Base-by-base conservation (phyloP, 176 grass and related monocot genomes). In the Aegilops speltoides region DNA sequence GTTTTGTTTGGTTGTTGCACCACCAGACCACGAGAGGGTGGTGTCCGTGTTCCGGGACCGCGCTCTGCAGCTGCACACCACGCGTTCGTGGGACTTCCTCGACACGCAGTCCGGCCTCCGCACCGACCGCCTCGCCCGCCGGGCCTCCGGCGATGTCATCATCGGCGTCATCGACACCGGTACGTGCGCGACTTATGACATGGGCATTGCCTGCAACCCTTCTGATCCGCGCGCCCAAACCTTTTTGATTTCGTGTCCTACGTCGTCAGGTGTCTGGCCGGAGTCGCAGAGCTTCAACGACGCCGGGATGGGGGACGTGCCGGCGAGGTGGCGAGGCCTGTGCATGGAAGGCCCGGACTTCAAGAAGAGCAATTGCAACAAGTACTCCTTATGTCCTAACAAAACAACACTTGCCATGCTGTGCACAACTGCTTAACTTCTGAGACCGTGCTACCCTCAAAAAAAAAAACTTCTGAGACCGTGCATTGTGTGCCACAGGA, bases 321-420 rank as follows among this genome's bases (percentile, higher is more conserved):
- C 96, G 52, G 63, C 93, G 37, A 85, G 93, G 86, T 98, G 96
- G 96, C 91, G 91, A 83, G 96, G 96, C 63, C 72, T 86, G 54
- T 98, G 96, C 84, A 96, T 98, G 96, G 93, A 98, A 88, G 93
- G 86, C 80, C 91, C 93, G 23, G 96, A 98, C 87, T 98, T 98
- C 87, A 96, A 94, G n/a, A 98, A 91, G 62, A 92, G 71, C 46
- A 50, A 80, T 62, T 98, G 96, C 84, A 98, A 98, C 81, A 98
- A 93, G 50, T 54, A 31, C 31, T 31, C 31, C 31, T 31, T 31
- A 54, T 19, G 95, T 98, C 11, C 41, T 43, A 86, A 38, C n/a
- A 2, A 73, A 40, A 65, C 16, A 22, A 48, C 25, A 33, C 22
- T 13, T 37, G 24, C 46, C 16, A 2, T 54, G 16, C 19, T 14